Percentiles rank a stretch among this genome's conserved stretches.
Evolutionary conservation across 2,329 filamentous ascomycete genomes (phyloP).

Genomic region (Penicillium psychrosexuale): DNA sequence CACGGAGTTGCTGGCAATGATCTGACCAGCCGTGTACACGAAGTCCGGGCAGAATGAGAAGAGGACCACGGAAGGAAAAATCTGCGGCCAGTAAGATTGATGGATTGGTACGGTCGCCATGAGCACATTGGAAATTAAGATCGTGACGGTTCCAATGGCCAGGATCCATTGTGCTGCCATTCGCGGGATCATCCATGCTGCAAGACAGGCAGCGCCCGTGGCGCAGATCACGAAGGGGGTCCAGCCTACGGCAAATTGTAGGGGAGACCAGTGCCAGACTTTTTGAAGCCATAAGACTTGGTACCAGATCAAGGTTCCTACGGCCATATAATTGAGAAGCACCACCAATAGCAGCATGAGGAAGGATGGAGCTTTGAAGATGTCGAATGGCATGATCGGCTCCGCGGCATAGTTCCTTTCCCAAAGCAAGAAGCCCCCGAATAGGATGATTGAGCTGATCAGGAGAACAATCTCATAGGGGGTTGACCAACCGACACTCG

Average conservation of each 20-base stretch:
- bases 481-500: slow-evolving; percentile 45
- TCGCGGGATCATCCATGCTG: slow-evolving; percentile 48
- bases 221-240: slow-evolving; percentile 45
- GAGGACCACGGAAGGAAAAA: slow-evolving; percentile 42
- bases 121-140: slow-evolving; percentile 32
- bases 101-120: slow-evolving; percentile 48
- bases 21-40: slow-evolving; percentile 51
- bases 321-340: slow-evolving; percentile 48
- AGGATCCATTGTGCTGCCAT: slow-evolving; percentile 50
- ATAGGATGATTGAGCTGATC: slow-evolving; percentile 36
- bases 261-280: slow-evolving; percentile 42
- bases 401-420: slow-evolving; percentile 40
- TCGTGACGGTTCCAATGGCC: slow-evolving; percentile 41
- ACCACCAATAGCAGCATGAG: slow-evolving; percentile 44
- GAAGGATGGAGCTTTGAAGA: slow-evolving; percentile 49
- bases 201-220: slow-evolving; percentile 37
- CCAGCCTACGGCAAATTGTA: slow-evolving; percentile 42
- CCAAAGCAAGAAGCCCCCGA: slow-evolving; percentile 40
- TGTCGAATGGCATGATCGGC: slow-evolving; percentile 48
- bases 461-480: slow-evolving; percentile 45
- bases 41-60: slow-evolving; percentile 48
- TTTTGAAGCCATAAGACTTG: slow-evolving; percentile 46
- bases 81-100: slow-evolving; percentile 45
- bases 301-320: slow-evolving; percentile 52
- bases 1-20: slow-evolving; percentile 55